Evolutionary conservation across 257 asterid species (phyloP).

Genomic region (Solanum sparsipilum): DNA sequence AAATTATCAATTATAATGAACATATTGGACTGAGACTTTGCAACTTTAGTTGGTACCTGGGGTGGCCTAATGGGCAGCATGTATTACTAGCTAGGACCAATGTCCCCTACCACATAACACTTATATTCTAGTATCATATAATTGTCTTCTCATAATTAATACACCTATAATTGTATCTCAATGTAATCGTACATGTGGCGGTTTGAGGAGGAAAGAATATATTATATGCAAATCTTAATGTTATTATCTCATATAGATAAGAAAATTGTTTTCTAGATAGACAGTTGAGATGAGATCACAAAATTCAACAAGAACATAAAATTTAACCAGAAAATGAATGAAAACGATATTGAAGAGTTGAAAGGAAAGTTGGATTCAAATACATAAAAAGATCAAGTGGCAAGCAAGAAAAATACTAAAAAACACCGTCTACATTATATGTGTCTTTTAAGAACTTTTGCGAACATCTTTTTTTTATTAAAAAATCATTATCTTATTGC

Average conservation of each 20-base stretch:
- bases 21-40: neutral
- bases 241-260: neutral
- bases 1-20: neutral
- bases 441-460: neutral
- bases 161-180: neutral
- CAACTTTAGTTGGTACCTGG: neutral
- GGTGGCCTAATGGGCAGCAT: neutral
- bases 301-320: neutral
- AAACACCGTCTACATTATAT: neutral
- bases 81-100: neutral
- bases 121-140: neutral
- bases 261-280: neutral
- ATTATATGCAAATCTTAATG: rapidly evolving
- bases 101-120: neutral
- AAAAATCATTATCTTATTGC: neutral
- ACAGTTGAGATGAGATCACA: neutral
- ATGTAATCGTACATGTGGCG: neutral
- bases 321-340: neutral
- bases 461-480: neutral
- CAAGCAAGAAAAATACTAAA: neutral
- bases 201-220: neutral
- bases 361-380: neutral
- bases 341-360: neutral
- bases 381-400: neutral
- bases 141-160: neutral